phyloP scores from a whole-genome alignment of 495 filamentous ascomycete genomes.

The Extremus antarcticus region DNA sequence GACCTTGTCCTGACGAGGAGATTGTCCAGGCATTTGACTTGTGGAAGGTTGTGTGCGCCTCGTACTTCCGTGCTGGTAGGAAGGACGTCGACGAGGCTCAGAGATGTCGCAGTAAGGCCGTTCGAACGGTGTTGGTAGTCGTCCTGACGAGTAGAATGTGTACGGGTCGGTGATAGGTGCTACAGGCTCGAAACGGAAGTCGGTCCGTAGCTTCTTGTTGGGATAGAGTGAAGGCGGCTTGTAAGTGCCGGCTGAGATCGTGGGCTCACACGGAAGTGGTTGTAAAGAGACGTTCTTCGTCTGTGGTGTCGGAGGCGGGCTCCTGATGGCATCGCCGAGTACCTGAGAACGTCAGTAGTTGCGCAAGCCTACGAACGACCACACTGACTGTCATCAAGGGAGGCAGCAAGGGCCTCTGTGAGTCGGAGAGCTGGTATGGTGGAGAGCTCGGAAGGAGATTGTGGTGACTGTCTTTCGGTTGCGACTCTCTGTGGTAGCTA shows the following conservation, averaged over 20 bases:
- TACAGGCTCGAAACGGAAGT: not conserved
- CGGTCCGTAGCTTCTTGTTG: conserved; percentile 11
- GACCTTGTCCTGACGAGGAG: not conserved
- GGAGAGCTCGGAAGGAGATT: conserved; percentile 7
- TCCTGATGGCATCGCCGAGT: conserved; percentile 7
- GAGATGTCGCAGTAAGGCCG: not conserved
- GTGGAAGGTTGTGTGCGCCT: not conserved
- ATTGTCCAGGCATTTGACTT: not conserved
- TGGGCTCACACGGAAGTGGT: conserved; percentile 10
- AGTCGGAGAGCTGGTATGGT: conserved; percentile 5
- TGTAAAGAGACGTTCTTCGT: not conserved
- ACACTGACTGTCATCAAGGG: conserved; percentile 15
- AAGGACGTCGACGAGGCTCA: not conserved
- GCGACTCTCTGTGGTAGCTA: not conserved
- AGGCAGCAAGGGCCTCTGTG: conserved; percentile 10
- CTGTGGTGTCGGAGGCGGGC: conserved; percentile 15
- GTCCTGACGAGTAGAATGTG: not conserved
- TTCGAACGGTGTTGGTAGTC: not conserved
- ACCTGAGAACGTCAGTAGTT: conserved; percentile 2
- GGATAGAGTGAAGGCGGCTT: conserved; percentile 16
- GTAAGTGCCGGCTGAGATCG: conserved; percentile 6
- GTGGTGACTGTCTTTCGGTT: not conserved
- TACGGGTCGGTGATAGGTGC: not conserved
- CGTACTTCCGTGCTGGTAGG: not conserved
- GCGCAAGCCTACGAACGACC: not conserved